These are phyloP conservation scores for Tolypocladium paradoxum DNA, from an alignment of 2,329 filamentous ascomycete genomes.

Conservation along the genomic window DNA sequence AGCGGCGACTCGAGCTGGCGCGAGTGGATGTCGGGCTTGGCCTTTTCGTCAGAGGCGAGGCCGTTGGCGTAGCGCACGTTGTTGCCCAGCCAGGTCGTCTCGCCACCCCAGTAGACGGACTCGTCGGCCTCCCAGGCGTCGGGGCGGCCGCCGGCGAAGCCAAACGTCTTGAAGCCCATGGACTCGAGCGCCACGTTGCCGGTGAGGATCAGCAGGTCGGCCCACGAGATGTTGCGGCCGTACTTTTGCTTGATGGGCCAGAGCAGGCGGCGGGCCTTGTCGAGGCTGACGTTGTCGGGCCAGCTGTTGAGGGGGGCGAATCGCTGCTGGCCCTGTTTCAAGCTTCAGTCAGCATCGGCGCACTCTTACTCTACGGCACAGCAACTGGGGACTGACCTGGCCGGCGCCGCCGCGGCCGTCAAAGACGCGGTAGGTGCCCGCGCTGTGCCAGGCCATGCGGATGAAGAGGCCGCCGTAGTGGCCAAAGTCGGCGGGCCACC, in stretches of 20 bases:
- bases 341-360: neutral
- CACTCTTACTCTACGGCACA: no score
- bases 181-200: constrained; percentile 70
- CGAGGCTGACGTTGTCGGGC: constrained; percentile 68
- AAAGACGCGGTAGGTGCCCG: constrained; percentile 65
- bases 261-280: constrained; percentile 70
- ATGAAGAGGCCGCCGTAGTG: constrained; percentile 75
- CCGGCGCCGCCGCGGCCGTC: constrained; percentile 69
- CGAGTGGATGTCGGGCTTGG: constrained; percentile 39
- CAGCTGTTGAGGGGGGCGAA: constrained; percentile 73
- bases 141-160: constrained; percentile 60
- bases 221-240: constrained; percentile 73
- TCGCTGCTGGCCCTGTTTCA: constrained; percentile 53
- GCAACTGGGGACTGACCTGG: constrained; percentile 21
- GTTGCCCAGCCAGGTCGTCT: constrained; percentile 66
- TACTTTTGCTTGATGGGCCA: constrained; percentile 83
- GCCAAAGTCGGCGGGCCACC: constrained; percentile 74
- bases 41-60: constrained; percentile 23
- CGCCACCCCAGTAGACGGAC: constrained; percentile 66
- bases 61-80: constrained; percentile 55
- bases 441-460: constrained; percentile 72
- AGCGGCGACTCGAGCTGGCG: constrained; percentile 59
- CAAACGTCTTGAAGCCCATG: constrained; percentile 65
- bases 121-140: constrained; percentile 70
- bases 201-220: constrained; percentile 59